Base-by-base conservation (phyloP, 2,329 filamentous ascomycete genomes). In the Sclerotinia sclerotiorum region DNA sequence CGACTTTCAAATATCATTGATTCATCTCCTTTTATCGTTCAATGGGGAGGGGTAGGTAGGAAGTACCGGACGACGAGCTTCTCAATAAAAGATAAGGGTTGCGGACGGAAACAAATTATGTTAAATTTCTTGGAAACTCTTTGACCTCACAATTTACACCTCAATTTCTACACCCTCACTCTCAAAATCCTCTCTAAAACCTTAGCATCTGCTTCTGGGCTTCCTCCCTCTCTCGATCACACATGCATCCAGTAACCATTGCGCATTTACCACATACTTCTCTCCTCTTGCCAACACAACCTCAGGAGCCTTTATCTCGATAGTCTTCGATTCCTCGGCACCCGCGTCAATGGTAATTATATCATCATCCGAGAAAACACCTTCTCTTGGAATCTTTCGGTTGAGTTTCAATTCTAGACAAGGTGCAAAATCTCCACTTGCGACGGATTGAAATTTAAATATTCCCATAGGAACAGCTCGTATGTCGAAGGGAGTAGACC, bases 401-500 rank as follows among this genome's bases (percentile, higher is more conserved):
- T 72, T 73, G 44, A 74, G 56, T 61, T 71, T 74, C 27, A 74
- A 39, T 44, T 70, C 61, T 17, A 73, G n/a, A 49, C 70, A 70
- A 44, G 69, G 69, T 2, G 72, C 72, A n/a, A 52, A 10, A 13
- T 60, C 35, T 15, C 69, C 68, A 0, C 67, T 70, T 15, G 39
- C 51, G 4, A 62, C 57, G 3, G 72, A 73, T 24, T 74, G 74
- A 55, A 80, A 74, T 48, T 77, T 76, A 64, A 80, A 77, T 13
- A 71, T 74, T 15, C 76, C 74, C 55, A 78, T 69, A 0, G 75
- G 66, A 3, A 79, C 64, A 7, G 78, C 78, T 8, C 70, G 71
- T 8, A 73, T 69, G 63, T 81, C 80, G 4, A 81, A 72, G 1
- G 79, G 79, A 6, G 74, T 79, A 3, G 74, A 76, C 79, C 79